Base-by-base conservation (phyloP, 805 yeast genomes). In the Yarrowia hollandica region DNA sequence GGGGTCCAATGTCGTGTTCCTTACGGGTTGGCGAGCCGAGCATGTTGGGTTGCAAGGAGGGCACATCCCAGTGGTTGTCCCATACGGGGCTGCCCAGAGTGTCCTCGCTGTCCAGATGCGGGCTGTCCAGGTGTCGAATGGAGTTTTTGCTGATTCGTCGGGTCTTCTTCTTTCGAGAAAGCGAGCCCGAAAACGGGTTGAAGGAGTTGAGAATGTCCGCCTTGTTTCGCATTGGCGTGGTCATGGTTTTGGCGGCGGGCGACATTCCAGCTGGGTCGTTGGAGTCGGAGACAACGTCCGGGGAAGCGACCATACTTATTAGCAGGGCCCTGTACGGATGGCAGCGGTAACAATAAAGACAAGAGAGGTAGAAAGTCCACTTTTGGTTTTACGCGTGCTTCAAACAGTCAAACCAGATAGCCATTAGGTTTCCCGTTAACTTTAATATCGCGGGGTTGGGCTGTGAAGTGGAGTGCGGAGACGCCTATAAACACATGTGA, bases 271-370 rank as follows among this genome's bases (percentile, higher is more conserved):
- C 23, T 12, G 50, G 35, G 34, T 44, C 52, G 52, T 3, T 28
- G 35, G 35, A n/a, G 35, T 19, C 35, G 52, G 16, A n/a, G 26
- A 2, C 52, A 21, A 18, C 19, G 33, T 25, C 48, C 21, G 48
- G 48, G 48, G 48, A 41, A 41, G 48, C 31, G 30, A 26, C 48
- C 48, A 41, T 41, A 41, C 48, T 41, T 41, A 41, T 41, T 41
- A 26, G 33, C 33, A 30, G 52, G 34, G 52, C 35, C 50, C 35
- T 28, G 35, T 18, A 28, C 35, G 52, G 18, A 2, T 44, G 25
- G 14, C 52, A 30, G 50, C 50, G 23, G 52, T 25, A 26, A 41
- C 48, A 41, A 41, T 41, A 44, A 18, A 30, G 35, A 28, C 25
- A 44, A 30, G 35, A 30, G 35, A 44, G 52, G 35, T 19, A 11